phyloP scores from a whole-genome alignment of 1,139 yeast genomes.

The Lipomyces yarrowii region DNA sequence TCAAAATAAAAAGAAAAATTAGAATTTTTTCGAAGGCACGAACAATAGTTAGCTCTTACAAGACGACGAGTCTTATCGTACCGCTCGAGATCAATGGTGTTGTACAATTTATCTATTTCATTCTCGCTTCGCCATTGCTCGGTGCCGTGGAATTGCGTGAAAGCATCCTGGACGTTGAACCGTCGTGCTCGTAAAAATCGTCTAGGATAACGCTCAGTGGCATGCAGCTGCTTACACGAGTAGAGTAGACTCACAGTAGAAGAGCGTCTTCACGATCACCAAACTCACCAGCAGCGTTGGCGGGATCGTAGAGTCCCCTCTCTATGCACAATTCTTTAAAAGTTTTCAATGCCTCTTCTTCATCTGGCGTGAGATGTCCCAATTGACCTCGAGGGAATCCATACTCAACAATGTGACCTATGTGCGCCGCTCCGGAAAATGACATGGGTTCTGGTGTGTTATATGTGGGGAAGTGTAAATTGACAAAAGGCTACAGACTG shows the following conservation, averaged over 20 bases:
- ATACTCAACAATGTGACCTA: background rate
- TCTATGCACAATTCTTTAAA: background rate
- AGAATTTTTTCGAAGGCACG: background rate
- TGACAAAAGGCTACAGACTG: too few relatives aligned
- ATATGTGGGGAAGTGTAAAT: too few relatives aligned
- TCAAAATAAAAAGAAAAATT: background rate
- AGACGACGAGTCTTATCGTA: conserved; percentile 4
- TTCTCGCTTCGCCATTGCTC: background rate
- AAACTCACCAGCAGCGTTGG: background rate
- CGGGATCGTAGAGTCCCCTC: background rate
- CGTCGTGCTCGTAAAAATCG: conserved; percentile 5
- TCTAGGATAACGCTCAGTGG: background rate
- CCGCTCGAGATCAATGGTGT: background rate
- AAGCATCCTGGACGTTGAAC: conserved; percentile 1
- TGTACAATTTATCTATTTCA: conserved; percentile 1
- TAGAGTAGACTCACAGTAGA: conserved; percentile 2
- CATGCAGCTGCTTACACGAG: background rate
- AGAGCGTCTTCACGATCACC: background rate
- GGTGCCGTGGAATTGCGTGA: background rate
- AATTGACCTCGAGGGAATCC: conserved; percentile 2
- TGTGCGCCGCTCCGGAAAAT: too few relatives aligned
- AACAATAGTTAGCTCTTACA: background rate
- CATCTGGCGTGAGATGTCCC: conserved; percentile 5
- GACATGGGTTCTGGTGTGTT: too few relatives aligned
- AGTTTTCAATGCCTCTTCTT: background rate